Evolutionary conservation across 805 yeast species (phyloP), one percentile per base, ranked within the genome.

Genomic region (Barnettozyma sp.): DNA sequence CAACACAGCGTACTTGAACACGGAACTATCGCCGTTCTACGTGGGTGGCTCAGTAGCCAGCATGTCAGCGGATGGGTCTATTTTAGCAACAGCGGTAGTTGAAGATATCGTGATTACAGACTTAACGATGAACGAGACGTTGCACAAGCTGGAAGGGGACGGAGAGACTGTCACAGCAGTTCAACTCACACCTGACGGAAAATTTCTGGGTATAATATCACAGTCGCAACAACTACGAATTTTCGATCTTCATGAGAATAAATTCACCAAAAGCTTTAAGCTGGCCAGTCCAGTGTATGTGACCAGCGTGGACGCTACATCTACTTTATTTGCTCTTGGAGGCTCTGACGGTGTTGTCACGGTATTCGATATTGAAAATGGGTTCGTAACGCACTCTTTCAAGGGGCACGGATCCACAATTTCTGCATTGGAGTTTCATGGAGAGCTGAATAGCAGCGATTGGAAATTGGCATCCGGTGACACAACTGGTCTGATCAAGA

Each of bases 351-450:
- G 98, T 32, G 72, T 78, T 27, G 82, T 88, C 13, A 78, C 84
- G 30, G 94, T 92, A 1, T 87, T 94, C 81, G 99, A 92, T 58
- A 70, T 92, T 24, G 88, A 78, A 44, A 87, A 87, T 23, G 88
- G 92, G 1, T 85, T 71, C 45, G 74, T 82, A 4, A 92, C 98
- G 0, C 98, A 92, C 59, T 78, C 85, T 11, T 70, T 92, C 39
- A 82, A 83, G 56, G 97, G 98, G 1, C 99, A 92, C 56, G 94
- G 95, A 15, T 79, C 92, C 10, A 82, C 94, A 3, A 70, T 90
- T 26, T 80, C 94, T 30, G 75, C 92, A 4, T 58, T 90, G 37
- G 61, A 63, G 31, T 86, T 92, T 56, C 70, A 71, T 54, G 97
- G 97, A 9, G 76, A 76, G 42, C 62, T 76, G 28, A 81, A 83